phyloP scores from a whole-genome alignment of 345 rosid genomes.

The Brassica incana region DNA sequence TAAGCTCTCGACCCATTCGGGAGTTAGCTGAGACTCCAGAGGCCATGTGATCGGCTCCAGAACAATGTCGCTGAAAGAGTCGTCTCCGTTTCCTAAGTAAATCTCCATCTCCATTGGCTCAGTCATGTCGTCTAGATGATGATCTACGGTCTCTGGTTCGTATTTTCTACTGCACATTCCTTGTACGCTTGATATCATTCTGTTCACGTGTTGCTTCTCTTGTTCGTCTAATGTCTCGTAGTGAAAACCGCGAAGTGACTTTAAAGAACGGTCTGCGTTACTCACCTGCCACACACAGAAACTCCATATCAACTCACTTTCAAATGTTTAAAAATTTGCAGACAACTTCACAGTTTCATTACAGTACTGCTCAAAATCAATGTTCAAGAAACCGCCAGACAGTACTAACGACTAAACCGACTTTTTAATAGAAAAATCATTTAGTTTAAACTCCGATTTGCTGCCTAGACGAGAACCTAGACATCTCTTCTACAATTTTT shows the following conservation, averaged over 20 bases:
- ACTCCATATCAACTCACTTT: background rate
- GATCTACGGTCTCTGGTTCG: constrained; percentile 34
- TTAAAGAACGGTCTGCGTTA: constrained; percentile 39
- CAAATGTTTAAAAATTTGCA: background rate
- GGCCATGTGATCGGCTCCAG: constrained; percentile 47
- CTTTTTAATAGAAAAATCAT: too few species aligned
- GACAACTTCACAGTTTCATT: background rate
- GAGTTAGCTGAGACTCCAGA: constrained; percentile 36
- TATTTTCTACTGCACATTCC: constrained; percentile 41
- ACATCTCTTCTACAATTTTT: too few species aligned
- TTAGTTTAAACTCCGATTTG: too few species aligned
- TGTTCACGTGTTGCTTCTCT: constrained; percentile 31
- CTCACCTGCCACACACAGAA: constrained; percentile 27
- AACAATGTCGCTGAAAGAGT: constrained; percentile 36
- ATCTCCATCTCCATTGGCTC: constrained; percentile 41
- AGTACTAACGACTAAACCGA: too few species aligned
- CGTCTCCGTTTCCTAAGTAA: constrained; percentile 41
- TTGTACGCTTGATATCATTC: constrained; percentile 36
- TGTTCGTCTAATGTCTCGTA: constrained; percentile 42
- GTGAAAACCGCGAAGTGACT: constrained; percentile 37
- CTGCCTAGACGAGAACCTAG: too few species aligned
- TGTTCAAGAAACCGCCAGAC: background rate
- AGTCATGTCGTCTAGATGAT: constrained; percentile 30
- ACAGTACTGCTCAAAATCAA: background rate
- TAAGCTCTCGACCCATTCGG: constrained; percentile 44